Base-by-base conservation (phyloP, 306 rosid genomes). In the Nissolia schottii region DNA sequence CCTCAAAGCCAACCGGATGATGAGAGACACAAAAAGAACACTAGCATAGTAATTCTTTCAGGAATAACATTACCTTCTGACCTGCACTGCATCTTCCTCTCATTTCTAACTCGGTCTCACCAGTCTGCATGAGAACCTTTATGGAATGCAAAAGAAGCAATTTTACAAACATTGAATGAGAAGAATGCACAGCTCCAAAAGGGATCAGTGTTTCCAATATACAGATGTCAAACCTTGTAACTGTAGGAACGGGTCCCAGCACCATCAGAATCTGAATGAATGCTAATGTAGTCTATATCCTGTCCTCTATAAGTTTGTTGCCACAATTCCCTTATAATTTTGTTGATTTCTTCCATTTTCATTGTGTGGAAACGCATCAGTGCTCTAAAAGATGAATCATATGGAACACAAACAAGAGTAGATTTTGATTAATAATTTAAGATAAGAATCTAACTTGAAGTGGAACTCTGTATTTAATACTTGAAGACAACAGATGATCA, bases 1-100 rank as follows among this genome's bases (percentile, higher is more conserved):
- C 65, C 74, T 28, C 61, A 18, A 59, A 60, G 77, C 14, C 61
- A 20, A 35, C 55, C 76, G 48, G 9, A 32, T 66, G 27, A 62
- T 23, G 18, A 18, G 37, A 28, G 20, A 2, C n/a, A 23, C 3
- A 9, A 67, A 40, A 23, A 65, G 7, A 43, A 19, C 54, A 46
- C 45, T 60, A 23, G 37, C 48, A 32, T 15, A 32, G 46, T 4
- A 38, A 54, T 25, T 66, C 31, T 19, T 76, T 14, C 64, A 50
- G 71, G 27, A 27, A 46, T 65, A 48, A 69, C 56, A 54, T 53
- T n/a, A 87, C 98, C 91, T 94, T 94, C 83, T 94, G 98, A 50
- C 98, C 98, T 57, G 98, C 98, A 71, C 98, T 94, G 54, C 98
- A 94, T 80, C 98, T 87, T 50, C 98, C 98, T 87, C 98, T 89